These are phyloP conservation scores for Trypanosoma platydactyli DNA, from an alignment of 208 protist species.

Conservation along the genomic window DNA sequence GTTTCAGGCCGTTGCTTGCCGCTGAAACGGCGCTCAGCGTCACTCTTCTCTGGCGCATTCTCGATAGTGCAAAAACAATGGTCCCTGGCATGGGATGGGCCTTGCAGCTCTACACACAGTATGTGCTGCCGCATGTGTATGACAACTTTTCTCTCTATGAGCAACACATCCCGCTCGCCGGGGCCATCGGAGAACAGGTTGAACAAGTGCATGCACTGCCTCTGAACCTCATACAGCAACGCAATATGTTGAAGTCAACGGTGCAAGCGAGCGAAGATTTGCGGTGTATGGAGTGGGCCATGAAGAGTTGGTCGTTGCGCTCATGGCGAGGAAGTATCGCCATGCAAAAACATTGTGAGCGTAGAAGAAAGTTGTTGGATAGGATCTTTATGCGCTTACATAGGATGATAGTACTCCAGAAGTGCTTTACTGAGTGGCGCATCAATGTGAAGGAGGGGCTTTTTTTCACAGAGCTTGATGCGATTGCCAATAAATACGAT, in stretches of 20 bases:
- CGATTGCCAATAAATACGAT: slow-evolving; percentile 52
- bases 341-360: slow-evolving; percentile 18
- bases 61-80: slow-evolving; percentile 53
- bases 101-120: slow-evolving; percentile 54
- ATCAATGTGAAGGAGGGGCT: slow-evolving; percentile 32
- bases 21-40: slow-evolving; percentile 64
- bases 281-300: slow-evolving; percentile 56
- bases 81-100: slow-evolving; percentile 66
- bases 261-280: slow-evolving; percentile 54
- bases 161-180: slow-evolving; percentile 43
- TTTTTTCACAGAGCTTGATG: slow-evolving; percentile 23
- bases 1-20: slow-evolving; percentile 54
- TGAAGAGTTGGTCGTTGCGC: slow-evolving; percentile 72
- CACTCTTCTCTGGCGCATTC: slow-evolving; percentile 67
- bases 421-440: slow-evolving; percentile 58
- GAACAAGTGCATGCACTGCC: slow-evolving; percentile 55
- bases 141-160: slow-evolving; percentile 44
- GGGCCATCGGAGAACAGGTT: slow-evolving; percentile 71
- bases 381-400: slow-evolving; percentile 33
- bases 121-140: slow-evolving; percentile 83
- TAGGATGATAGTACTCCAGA: slow-evolving; percentile 32
- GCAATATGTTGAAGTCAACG: slow-evolving; percentile 24
- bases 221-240: slow-evolving; percentile 42
- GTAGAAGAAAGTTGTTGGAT: slow-evolving; percentile 15
- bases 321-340: slow-evolving; percentile 56